Percentiles rank a stretch among this genome's conserved stretches.
Evolutionary conservation across 208 protist genomes (phyloP).

Genomic region (Acanthamoeba rhysodes): DNA sequence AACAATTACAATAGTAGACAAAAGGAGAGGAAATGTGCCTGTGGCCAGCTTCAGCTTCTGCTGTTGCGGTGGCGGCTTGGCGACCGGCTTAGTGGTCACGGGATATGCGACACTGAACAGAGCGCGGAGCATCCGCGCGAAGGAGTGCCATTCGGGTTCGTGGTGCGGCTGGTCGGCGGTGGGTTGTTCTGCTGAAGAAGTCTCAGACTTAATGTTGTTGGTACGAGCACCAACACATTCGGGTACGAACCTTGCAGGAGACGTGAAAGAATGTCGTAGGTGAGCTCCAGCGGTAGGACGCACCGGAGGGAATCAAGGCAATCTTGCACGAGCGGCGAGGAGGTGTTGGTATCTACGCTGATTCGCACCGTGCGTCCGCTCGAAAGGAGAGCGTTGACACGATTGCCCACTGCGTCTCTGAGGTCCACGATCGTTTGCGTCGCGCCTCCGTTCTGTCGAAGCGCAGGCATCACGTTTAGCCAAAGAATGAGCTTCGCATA

Average conservation of each 20-base stretch:
- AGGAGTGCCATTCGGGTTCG: constrained; percentile 10
- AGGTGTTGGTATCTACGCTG: background rate
- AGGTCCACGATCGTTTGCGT: background rate
- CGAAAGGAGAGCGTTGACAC: background rate
- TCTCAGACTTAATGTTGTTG: background rate
- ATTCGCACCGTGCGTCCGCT: constrained; percentile 15
- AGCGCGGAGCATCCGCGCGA: background rate
- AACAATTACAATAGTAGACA: background rate
- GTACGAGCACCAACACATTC: background rate
- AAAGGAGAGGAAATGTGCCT: background rate
- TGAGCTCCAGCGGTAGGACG: constrained; percentile 7
- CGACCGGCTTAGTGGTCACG: background rate
- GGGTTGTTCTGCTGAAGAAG: background rate
- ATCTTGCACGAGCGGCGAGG: constrained; percentile 5
- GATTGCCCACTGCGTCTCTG: background rate
- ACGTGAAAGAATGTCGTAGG: background rate
- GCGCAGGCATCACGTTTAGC: background rate
- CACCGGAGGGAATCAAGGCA: background rate
- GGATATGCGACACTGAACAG: background rate
- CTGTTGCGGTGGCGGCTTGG: background rate
- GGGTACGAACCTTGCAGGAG: background rate
- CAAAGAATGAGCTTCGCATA: background rate
- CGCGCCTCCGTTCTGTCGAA: background rate
- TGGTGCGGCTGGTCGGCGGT: background rate
- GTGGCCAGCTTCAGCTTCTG: background rate